phyloP scores from a whole-genome alignment of 202 grass and related monocot species.

The Cymbopogon flexuosus region DNA sequence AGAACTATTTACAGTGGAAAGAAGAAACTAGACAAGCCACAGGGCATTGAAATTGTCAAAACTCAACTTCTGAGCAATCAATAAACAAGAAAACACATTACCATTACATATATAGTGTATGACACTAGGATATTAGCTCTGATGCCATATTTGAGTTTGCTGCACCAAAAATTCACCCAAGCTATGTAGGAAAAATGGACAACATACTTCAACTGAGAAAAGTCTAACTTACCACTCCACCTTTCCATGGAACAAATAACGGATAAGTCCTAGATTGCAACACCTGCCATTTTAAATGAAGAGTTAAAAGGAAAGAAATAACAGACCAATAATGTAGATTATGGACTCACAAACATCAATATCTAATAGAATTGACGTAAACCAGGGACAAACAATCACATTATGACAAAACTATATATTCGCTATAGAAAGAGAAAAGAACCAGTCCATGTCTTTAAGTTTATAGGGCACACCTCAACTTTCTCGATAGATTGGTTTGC shows the following conservation, averaged over 20 bases:
- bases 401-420: background rate
- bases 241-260: slow-evolving; percentile 93
- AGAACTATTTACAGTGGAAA: background rate
- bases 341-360: background rate
- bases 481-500: slow-evolving; percentile 78
- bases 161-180: background rate
- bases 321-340: background rate
- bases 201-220: slow-evolving; percentile 12
- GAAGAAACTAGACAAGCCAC: background rate
- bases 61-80: background rate
- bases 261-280: slow-evolving; percentile 82
- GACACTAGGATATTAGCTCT: background rate
- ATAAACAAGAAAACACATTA: background rate
- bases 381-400: slow-evolving; percentile 12
- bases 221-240: slow-evolving; percentile 75
- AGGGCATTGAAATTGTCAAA: background rate
- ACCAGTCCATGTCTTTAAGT: slow-evolving; percentile 2
- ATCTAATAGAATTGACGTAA: background rate
- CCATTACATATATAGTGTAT: background rate
- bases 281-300: slow-evolving; percentile 54
- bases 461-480: slow-evolving; percentile 67
- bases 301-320: slow-evolving; percentile 27
- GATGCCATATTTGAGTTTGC: background rate
- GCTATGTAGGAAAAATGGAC: background rate
- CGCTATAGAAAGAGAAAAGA: background rate